Conservation (phyloP, 164 flowering plant genomes). For the Sedum album region DNA sequence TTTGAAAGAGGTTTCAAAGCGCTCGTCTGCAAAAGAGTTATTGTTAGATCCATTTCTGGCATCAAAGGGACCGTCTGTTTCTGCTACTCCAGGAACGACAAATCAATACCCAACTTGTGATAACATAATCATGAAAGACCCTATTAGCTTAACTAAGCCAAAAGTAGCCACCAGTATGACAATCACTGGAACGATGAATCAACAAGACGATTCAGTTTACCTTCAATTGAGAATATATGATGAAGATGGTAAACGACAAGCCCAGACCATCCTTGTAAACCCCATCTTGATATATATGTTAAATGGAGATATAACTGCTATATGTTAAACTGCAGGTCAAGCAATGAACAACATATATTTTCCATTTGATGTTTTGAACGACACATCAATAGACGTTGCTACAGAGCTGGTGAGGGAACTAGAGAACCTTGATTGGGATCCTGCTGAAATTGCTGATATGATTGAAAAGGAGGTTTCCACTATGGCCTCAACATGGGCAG, state of each 20-base stretch:
- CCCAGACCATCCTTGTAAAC: background rate
- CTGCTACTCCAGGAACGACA: constrained; percentile 9
- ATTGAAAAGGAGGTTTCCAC: constrained; percentile 44
- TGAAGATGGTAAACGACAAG: constrained; percentile 36
- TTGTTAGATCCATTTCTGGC: constrained; percentile 65
- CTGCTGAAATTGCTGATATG: constrained; percentile 47
- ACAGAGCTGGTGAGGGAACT: constrained; percentile 59
- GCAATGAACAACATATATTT: constrained; percentile 37
- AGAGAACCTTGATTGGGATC: constrained; percentile 46
- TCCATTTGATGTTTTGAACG: constrained; percentile 44
- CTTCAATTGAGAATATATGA: constrained; percentile 44
- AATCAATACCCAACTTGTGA: constrained; percentile 35
- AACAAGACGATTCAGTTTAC: constrained; percentile 41
- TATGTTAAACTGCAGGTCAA: constrained; percentile 28
- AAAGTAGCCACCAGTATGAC: constrained; percentile 33
- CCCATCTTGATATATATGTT: background rate
- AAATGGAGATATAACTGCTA: background rate
- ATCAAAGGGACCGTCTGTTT: constrained; percentile 22
- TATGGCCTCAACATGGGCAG: constrained; percentile 25
- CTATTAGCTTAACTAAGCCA: constrained; percentile 21
- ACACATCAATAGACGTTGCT: constrained; percentile 46
- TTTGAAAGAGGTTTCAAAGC: constrained; percentile 47
- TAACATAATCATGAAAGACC: constrained; percentile 22
- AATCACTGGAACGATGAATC: constrained; percentile 47
- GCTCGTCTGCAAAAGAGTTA: constrained; percentile 58